A percentile compares a stretch with the other conserved stretches of the same genome.
These are phyloP conservation scores for Ophiostoma tasmaniense DNA, from an alignment of 2,329 filamentous ascomycete species.

Conservation along the genomic window DNA sequence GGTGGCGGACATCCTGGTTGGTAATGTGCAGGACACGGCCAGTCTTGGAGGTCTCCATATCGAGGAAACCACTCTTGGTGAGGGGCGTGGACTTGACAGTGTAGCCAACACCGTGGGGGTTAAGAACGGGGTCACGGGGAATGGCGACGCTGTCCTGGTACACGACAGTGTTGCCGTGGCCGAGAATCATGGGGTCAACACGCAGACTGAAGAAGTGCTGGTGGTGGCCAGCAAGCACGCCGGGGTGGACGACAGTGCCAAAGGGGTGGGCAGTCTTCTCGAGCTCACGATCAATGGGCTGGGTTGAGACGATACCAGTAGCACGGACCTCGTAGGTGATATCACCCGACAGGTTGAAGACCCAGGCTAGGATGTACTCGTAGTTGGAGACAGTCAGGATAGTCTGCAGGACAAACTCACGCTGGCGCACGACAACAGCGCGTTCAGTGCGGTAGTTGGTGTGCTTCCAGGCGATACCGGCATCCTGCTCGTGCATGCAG, in stretches of 20 bases:
- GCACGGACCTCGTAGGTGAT: constrained; percentile 55
- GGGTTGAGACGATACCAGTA: constrained; percentile 55
- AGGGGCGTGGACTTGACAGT: constrained; percentile 36
- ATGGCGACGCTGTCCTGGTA: constrained; percentile 33
- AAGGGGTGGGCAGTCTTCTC: constrained; percentile 42
- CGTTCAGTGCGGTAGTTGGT: constrained; percentile 57
- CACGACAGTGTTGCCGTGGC: constrained; percentile 40
- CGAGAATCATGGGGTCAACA: constrained; percentile 51
- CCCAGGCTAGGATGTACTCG: constrained; percentile 50
- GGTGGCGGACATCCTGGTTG: constrained; percentile 36
- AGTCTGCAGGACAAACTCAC: constrained; percentile 59
- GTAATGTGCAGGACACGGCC: constrained; percentile 42
- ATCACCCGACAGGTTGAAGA: constrained; percentile 53
- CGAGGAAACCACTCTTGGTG: constrained; percentile 37
- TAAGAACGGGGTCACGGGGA: constrained; percentile 32
- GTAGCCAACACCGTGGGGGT: constrained; percentile 45
- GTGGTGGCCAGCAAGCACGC: constrained; percentile 59
- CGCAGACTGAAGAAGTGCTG: constrained; percentile 61
- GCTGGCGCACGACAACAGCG: constrained; percentile 50
- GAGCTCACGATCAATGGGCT: constrained; percentile 45
- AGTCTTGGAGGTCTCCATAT: constrained; percentile 45
- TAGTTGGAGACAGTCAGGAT: constrained; percentile 64
- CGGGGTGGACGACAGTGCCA: constrained; percentile 55
- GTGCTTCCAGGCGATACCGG: constrained; percentile 65
- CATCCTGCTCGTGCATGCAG: constrained; percentile 63